These are phyloP conservation scores for Choiromyces venosus DNA, from an alignment of 495 filamentous ascomycete genomes.

Conservation along the genomic window DNA sequence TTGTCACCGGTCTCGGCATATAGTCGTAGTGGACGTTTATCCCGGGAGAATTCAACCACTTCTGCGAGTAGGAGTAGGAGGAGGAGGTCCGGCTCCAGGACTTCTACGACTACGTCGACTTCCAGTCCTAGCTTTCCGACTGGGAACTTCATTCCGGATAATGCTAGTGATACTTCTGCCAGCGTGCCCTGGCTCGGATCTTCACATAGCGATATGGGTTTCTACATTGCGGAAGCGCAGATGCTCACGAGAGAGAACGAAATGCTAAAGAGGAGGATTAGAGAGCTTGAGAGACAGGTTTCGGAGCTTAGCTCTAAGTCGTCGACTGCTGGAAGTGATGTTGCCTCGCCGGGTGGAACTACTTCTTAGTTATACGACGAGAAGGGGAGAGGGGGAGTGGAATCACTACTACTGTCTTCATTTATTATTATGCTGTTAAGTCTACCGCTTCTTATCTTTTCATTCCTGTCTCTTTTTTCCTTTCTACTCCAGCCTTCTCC, in stretches of 20 bases:
- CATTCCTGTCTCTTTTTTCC: not conserved
- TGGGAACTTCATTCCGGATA: slow-evolving; percentile 27
- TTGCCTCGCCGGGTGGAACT: not conserved
- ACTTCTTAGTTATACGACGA: not conserved
- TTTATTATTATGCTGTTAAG: not conserved
- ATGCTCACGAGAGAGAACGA: slow-evolving; percentile 86
- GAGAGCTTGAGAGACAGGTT: slow-evolving; percentile 64
- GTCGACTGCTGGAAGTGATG: slow-evolving; percentile 11
- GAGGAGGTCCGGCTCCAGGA: slow-evolving; percentile 44
- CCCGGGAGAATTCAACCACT: slow-evolving; percentile 30
- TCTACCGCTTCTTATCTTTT: not conserved
- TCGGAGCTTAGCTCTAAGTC: slow-evolving; percentile 32
- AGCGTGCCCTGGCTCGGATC: slow-evolving; percentile 53
- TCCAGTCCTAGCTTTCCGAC: slow-evolving; percentile 50
- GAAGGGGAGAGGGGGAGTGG: not conserved
- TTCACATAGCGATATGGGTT: slow-evolving; percentile 62
- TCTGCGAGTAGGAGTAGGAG: slow-evolving; percentile 4
- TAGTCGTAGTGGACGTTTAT: slow-evolving; percentile 31
- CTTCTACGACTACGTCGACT: slow-evolving; percentile 55
- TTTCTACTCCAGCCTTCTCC: not conserved
- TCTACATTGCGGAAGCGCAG: slow-evolving; percentile 87
- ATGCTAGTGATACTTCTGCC: slow-evolving; percentile 25
- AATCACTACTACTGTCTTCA: not conserved
- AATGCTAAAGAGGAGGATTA: slow-evolving; percentile 78
- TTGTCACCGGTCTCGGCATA: slow-evolving; percentile 48